These are phyloP conservation scores for Populus hybrid DNA, from an alignment of 441 rosid species.

Conservation along the genomic window DNA sequence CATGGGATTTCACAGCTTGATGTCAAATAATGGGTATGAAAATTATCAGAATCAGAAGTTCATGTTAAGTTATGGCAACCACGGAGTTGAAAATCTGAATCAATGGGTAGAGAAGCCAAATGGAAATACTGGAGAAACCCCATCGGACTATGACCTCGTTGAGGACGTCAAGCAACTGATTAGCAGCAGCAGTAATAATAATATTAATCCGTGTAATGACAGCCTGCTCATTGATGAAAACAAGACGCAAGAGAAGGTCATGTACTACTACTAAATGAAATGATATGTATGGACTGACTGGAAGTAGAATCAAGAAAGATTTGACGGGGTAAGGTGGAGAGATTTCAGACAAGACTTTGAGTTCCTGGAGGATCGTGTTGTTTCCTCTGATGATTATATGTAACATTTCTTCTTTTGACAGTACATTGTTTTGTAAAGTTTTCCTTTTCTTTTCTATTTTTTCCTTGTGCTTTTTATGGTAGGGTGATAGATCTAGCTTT, in stretches of 20 bases:
- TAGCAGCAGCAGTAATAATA: conserved; percentile 19
- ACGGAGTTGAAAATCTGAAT: conserved; percentile 22
- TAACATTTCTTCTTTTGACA: conserved; percentile 42
- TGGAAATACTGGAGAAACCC: conserved; percentile 26
- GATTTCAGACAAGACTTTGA: conserved; percentile 27
- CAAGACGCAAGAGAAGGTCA: conserved; percentile 39
- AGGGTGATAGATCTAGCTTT: conserved; percentile 7
- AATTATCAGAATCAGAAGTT: conserved; percentile 29
- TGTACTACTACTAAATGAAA: conserved; percentile 26
- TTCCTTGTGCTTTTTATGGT: conserved; percentile 27
- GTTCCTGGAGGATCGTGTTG: conserved; percentile 50
- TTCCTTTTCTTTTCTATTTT: conserved; percentile 7
- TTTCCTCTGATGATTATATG: conserved; percentile 16
- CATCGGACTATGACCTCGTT: conserved; percentile 24
- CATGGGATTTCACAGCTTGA: conserved; percentile 25
- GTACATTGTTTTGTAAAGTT: conserved; percentile 34
- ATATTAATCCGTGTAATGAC: conserved; percentile 2
- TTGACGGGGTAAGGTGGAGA: conserved; percentile 67
- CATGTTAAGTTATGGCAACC: conserved; percentile 30
- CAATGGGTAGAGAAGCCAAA: conserved; percentile 30
- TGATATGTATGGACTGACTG: conserved; percentile 35
- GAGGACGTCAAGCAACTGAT: conserved; percentile 52
- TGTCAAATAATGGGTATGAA: conserved; percentile 27
- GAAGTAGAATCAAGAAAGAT: conserved; percentile 60
- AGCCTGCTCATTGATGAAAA: conserved; percentile 33